Base-by-base conservation (phyloP, 192 early-diverging fungal genomes). In the Coemansia sp. region DNA sequence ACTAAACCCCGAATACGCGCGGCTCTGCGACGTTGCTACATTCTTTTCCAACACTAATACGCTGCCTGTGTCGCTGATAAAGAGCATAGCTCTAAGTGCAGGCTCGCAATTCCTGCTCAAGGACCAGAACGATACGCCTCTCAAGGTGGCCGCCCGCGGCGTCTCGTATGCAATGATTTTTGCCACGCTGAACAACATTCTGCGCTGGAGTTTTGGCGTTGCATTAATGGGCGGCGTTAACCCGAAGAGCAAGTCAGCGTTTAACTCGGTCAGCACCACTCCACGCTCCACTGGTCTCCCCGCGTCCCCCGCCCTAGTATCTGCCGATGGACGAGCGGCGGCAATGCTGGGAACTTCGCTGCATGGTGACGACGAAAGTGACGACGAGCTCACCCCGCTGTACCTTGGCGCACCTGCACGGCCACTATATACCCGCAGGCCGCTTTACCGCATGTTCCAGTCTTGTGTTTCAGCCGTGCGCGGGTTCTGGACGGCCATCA, bases 151-250 rank as follows among this genome's bases (percentile, higher is more conserved):
- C 4, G 67, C 56, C 45, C 85, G 89, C 52, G 87, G 87, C 13
- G 83, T 91, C 24, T 87, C 89, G 0, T 93, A 90, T 54, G 87
- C 88, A 19, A 77, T 93, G 34, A 89, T 93, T 41, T 90, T 85
- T 66, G 87, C 85, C 43, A 84, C 89, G 47, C 86, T 93, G 51
- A 84, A 85, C 61, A 90, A 92, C 59, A 81, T 92, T 15, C 45
- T 89, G 48, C 83, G 87, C 22, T 92, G 89, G 89, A 89, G 87
- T 21, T 85, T 88, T 57, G 89, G 90, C 55, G 87, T 85, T 38
- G 73, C 77, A 8, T 60, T 88, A 17, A 68, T 91, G 57, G 80
- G 82, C 47, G 80, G 71, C 15, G 54, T 78, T 50, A 49, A 47
- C 33, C 52, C 55, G 30, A 61, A 44, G 9, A 61, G 17, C 53